Evolutionary conservation across 2,329 filamentous ascomycete genomes (phyloP).

Genomic region (Fusarium sarcochroum): DNA sequence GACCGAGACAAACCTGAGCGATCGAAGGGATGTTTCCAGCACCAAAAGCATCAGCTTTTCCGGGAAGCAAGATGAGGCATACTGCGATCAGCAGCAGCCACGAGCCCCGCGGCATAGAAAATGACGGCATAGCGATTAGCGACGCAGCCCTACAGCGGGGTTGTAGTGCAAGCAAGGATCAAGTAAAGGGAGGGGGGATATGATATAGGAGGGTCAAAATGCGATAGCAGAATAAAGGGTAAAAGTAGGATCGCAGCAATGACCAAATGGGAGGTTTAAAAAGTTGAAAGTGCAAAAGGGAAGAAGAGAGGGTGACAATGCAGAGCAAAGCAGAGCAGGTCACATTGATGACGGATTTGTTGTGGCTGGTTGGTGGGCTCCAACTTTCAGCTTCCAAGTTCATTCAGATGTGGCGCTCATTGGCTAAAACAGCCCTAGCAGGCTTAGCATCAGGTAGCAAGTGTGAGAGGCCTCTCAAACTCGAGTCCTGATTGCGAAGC

Average conservation of each 20-base stretch:
- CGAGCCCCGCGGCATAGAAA: slow-evolving; percentile 62
- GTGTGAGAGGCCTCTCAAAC: slow-evolving; percentile 35
- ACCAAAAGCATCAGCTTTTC: slow-evolving; percentile 73
- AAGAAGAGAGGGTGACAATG: slow-evolving; percentile 22
- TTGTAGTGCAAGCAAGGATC: slow-evolving; percentile 24
- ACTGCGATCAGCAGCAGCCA: slow-evolving; percentile 65
- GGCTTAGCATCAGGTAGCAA: slow-evolving; percentile 20
- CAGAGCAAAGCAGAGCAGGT: slow-evolving; percentile 34
- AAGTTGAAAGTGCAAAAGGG: slow-evolving; percentile 21
- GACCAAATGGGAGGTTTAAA: slow-evolving; percentile 21
- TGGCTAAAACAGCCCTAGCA: slow-evolving; percentile 3
- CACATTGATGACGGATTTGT: slow-evolving; percentile 47
- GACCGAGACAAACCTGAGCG: slow-evolving; percentile 55
- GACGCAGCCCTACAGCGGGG: slow-evolving; percentile 47
- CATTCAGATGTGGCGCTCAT: slow-evolving; percentile 15
- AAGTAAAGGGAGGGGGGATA: slow-evolving; percentile 6
- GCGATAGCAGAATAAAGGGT: not conserved
- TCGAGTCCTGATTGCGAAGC: slow-evolving; percentile 12
- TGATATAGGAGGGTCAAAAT: not conserved
- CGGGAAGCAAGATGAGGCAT: slow-evolving; percentile 69
- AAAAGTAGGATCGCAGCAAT: not conserved
- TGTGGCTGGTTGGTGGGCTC: slow-evolving; percentile 44
- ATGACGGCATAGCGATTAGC: slow-evolving; percentile 61
- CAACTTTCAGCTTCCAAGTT: slow-evolving; percentile 15
- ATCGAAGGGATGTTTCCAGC: slow-evolving; percentile 81